Conservation (phyloP, 805 yeast genomes). For the Candida jianshihensis region DNA sequence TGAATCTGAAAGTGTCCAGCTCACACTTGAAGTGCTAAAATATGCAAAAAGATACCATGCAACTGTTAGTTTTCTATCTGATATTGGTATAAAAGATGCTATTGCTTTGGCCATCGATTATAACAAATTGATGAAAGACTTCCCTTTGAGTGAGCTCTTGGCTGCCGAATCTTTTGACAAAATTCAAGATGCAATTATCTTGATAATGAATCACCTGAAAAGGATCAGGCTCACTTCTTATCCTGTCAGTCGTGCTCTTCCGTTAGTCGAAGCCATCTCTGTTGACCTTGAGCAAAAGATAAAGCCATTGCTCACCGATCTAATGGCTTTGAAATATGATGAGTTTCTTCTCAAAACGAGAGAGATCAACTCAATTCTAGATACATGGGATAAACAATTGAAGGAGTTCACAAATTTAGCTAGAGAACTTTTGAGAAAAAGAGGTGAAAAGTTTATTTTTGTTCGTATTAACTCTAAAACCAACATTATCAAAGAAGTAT, state of each 20-base stretch:
- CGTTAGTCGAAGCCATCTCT: slow-evolving; percentile 59
- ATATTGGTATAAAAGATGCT: slow-evolving; percentile 58
- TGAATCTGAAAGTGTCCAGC: slow-evolving; percentile 41
- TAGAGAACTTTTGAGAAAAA: slow-evolving; percentile 67
- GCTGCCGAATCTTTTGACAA: slow-evolving; percentile 38
- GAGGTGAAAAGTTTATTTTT: slow-evolving; percentile 63
- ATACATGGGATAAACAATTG: slow-evolving; percentile 50
- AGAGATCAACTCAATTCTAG: slow-evolving; percentile 29
- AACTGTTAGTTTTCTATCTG: slow-evolving; percentile 64
- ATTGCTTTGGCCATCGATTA: slow-evolving; percentile 44
- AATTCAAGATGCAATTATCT: slow-evolving; percentile 37
- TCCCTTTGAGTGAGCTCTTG: slow-evolving; percentile 57
- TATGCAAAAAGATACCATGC: slow-evolving; percentile 76
- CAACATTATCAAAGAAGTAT: slow-evolving; percentile 31
- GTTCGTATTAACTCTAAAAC: slow-evolving; percentile 50
- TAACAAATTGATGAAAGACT: slow-evolving; percentile 57
- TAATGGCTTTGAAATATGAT: slow-evolving; percentile 37
- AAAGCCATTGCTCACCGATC: slow-evolving; percentile 30
- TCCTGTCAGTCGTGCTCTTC: slow-evolving; percentile 58
- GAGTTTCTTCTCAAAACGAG: slow-evolving; percentile 31
- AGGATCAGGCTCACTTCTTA: slow-evolving; percentile 52
- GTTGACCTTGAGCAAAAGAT: slow-evolving; percentile 45
- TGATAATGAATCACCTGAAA: slow-evolving; percentile 56
- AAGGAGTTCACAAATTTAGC: slow-evolving; percentile 60
- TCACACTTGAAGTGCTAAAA: slow-evolving; percentile 54